Evolutionary conservation across 164 flowering plant species (phyloP).

Genomic region (Magnolia kwangsiensis): DNA sequence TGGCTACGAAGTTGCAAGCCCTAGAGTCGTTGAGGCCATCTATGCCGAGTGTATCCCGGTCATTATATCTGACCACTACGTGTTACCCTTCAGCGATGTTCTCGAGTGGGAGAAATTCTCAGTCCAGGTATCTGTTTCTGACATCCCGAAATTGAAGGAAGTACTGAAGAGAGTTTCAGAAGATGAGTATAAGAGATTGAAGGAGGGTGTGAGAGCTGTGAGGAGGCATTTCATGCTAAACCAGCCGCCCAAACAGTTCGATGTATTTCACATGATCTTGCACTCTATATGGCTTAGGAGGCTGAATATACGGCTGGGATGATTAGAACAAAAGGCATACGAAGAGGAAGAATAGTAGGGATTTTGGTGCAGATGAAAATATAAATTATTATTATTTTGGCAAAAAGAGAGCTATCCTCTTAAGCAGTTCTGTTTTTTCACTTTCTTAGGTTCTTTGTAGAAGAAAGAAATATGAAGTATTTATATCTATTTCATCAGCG

Average conservation of each 20-base stretch:
- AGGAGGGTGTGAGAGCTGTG: slow-evolving; percentile 45
- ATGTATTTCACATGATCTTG: slow-evolving; percentile 68
- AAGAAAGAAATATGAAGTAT: too few species aligned
- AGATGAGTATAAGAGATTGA: slow-evolving; percentile 26
- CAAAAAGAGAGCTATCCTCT: too few species aligned
- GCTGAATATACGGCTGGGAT: slow-evolving; percentile 35
- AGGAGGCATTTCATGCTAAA: slow-evolving; percentile 63
- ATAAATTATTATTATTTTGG: too few species aligned
- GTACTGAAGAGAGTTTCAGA: slow-evolving; percentile 9
- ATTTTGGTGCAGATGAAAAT: too few species aligned
- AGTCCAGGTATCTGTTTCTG: slow-evolving; percentile 3
- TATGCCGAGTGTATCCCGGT: slow-evolving; percentile 17
- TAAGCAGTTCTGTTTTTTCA: too few species aligned
- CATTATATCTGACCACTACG: slow-evolving; percentile 18
- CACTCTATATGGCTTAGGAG: slow-evolving; percentile 88
- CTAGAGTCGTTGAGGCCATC: slow-evolving; percentile 22
- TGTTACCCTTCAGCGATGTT: slow-evolving; percentile 18
- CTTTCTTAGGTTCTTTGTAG: too few species aligned
- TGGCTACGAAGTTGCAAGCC: slow-evolving; percentile 20
- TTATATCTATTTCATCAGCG: too few species aligned
- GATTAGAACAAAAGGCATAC: background rate
- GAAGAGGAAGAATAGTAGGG: too few species aligned
- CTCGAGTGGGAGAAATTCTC: slow-evolving; percentile 20
- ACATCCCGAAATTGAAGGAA: slow-evolving; percentile 16
- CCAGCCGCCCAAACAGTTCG: slow-evolving; percentile 54